Evolutionary conservation across 176 grass and related monocot species (phyloP).

Genomic region (Triticum timopheevii): DNA sequence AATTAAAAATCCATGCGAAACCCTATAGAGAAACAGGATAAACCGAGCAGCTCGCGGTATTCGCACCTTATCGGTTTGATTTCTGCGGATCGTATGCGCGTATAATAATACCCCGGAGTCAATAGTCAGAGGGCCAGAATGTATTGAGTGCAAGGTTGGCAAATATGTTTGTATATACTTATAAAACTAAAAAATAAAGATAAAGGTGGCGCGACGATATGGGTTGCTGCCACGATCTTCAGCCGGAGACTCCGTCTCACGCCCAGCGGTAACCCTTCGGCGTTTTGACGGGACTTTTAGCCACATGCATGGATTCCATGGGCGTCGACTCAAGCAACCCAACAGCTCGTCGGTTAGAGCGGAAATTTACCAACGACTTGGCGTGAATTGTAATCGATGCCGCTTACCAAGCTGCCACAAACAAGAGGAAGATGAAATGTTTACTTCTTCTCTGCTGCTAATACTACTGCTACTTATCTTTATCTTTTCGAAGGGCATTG

Average conservation of each 20-base stretch:
- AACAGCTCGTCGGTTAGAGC: not conserved
- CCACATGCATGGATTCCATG: constrained; percentile 21
- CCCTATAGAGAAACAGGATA: not conserved
- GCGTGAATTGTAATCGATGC: not conserved
- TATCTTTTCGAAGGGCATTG: not conserved
- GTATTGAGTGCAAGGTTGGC: constrained; percentile 19
- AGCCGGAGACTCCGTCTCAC: constrained; percentile 25
- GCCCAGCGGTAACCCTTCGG: not conserved
- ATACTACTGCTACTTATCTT: no score
- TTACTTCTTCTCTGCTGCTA: not conserved
- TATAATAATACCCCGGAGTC: constrained; percentile 28
- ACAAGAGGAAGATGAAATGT: not conserved
- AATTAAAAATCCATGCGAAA: not conserved
- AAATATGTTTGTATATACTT: not conserved
- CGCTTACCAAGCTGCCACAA: constrained; percentile 18
- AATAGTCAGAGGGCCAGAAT: constrained; percentile 31
- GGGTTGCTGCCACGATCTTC: not conserved
- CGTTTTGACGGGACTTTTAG: constrained; percentile 24
- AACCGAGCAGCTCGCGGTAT: constrained; percentile 3
- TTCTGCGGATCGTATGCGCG: not conserved
- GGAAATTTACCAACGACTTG: not conserved
- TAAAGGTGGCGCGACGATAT: constrained; percentile 14
- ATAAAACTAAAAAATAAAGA: not conserved
- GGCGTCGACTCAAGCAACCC: constrained; percentile 38
- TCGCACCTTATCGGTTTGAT: not conserved